Conservation (phyloP, 2,329 filamentous ascomycete genomes). For the Furcasterigmium furcatum region DNA sequence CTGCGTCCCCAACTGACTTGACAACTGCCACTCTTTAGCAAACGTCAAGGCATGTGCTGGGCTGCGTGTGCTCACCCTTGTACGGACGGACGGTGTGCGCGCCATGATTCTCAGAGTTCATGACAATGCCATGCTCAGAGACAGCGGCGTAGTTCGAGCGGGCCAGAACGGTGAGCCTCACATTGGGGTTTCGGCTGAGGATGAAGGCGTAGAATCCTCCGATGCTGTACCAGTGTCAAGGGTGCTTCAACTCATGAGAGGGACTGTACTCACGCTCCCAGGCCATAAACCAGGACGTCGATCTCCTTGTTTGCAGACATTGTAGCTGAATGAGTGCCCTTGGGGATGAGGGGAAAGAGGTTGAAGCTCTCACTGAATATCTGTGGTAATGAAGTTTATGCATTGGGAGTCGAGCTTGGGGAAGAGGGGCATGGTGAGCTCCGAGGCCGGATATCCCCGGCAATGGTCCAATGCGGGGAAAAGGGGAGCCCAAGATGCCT, state of each 20-base stretch:
- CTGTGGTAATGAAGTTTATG: too few species aligned
- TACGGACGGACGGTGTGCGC: constrained; percentile 47
- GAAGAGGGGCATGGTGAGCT: too few species aligned
- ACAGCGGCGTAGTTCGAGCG: constrained; percentile 58
- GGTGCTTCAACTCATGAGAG: neutral
- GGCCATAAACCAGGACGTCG: constrained; percentile 45
- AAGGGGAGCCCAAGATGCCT: too few species aligned
- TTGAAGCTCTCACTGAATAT: too few species aligned
- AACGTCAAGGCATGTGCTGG: neutral
- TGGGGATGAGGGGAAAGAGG: too few species aligned
- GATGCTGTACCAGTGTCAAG: constrained; percentile 34
- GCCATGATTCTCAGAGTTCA: constrained; percentile 54
- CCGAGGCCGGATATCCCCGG: too few species aligned
- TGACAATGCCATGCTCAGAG: constrained; percentile 44
- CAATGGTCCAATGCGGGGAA: too few species aligned
- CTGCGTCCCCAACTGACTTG: constrained; percentile 41
- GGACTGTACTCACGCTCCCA: constrained; percentile 43
- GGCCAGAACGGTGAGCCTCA: constrained; percentile 56
- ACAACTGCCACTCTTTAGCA: constrained; percentile 30
- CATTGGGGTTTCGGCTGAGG: constrained; percentile 34
- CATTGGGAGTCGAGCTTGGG: too few species aligned
- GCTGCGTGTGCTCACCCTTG: constrained; percentile 23
- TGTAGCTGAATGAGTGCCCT: too few species aligned
- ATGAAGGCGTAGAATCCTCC: constrained; percentile 58
- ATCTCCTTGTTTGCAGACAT: constrained; percentile 15